A percentile compares a stretch with the other conserved stretches of the same genome.
phyloP scores from a whole-genome alignment of 768 basidiomycete species.

The Fomitopsis pulvina region DNA sequence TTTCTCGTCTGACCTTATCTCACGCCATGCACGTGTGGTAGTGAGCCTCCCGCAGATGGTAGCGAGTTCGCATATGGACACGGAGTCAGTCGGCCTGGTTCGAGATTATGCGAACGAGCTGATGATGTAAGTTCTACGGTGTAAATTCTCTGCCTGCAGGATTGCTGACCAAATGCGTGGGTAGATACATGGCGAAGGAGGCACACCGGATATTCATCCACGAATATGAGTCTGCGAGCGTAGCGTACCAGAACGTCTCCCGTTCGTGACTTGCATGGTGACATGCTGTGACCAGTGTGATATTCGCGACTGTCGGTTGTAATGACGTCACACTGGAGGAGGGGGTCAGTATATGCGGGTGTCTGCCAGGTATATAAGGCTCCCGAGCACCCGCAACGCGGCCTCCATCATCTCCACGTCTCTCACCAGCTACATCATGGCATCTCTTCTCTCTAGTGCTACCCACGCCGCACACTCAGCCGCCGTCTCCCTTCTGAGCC shows the following conservation, averaged over 20 bases:
- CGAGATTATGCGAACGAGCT: constrained; percentile 89
- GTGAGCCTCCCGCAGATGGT: constrained; percentile 93
- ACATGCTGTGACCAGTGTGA: constrained; percentile 1
- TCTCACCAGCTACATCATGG: constrained; percentile 29
- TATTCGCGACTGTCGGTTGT: background rate
- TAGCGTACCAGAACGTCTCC: constrained; percentile 78
- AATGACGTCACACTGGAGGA: constrained; percentile 11
- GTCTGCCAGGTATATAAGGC: constrained; percentile 1
- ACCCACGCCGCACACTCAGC: constrained; percentile 50
- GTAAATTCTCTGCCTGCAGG: background rate
- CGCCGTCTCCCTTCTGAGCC: constrained; percentile 41
- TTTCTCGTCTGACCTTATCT: background rate
- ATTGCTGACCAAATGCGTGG: background rate
- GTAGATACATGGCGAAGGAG: constrained; percentile 76
- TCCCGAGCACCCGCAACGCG: background rate
- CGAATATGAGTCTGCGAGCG: constrained; percentile 72
- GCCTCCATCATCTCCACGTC: background rate
- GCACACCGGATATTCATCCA: constrained; percentile 64
- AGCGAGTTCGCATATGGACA: constrained; percentile 82
- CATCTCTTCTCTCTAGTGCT: constrained; percentile 38
- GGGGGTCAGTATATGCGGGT: background rate
- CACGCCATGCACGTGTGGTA: constrained; percentile 26
- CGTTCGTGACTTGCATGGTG: constrained; percentile 45
- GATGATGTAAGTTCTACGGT: constrained; percentile 53
- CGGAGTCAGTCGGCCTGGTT: constrained; percentile 76